Evolutionary conservation across 2,329 filamentous ascomycete genomes (phyloP), one percentile per base, ranked within the genome.

Genomic region (Catunica adiposa): DNA sequence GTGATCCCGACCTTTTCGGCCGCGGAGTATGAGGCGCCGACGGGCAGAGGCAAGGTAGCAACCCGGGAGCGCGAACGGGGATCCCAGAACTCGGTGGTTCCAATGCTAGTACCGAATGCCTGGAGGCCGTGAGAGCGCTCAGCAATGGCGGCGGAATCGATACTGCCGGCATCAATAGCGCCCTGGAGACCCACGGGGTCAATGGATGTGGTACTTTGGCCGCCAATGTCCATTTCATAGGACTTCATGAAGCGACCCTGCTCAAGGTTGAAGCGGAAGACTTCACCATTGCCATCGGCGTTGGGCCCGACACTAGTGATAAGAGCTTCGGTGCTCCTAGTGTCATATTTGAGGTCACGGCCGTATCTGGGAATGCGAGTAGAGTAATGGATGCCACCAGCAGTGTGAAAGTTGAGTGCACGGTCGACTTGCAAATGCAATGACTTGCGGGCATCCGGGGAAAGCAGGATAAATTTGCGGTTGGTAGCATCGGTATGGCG

Each of bases 31-130:
- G 56, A 55, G 23, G 52, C 53, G 37, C 47, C 53, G 46, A 47
- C 50, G n/a, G 54, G 57, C 14, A 59, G 54, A 20, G 57, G 57
- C 1, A 98, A 72, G 17, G 90, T 76, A 15, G 87, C 89, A 9
- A 90, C 84, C 57, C 88, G 77, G 55, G 83, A 84, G 65, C 88
- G 84, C 29, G 86, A 89, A 58, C 92, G 79, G 1, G 89, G 79
- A 66, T 98, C 92, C 87, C 89, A 98, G 64, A 97, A 90, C 66
- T 98, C 92, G 25, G 97, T 87, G 0, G 90, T 95, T n/a, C 92
- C 90, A 56, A 92, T 73, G 2, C 88, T 89, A 1, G 92, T 98
- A 54, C 94, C 92, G 63, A 98, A 98, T 0, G 90, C 89, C 34
- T 89, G 76, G 3, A 98, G 74, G 56, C 92, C 92, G 67, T 98